phyloP scores from a whole-genome alignment of 2,329 filamentous ascomycete genomes.

The Ambrosiella xylebori region DNA sequence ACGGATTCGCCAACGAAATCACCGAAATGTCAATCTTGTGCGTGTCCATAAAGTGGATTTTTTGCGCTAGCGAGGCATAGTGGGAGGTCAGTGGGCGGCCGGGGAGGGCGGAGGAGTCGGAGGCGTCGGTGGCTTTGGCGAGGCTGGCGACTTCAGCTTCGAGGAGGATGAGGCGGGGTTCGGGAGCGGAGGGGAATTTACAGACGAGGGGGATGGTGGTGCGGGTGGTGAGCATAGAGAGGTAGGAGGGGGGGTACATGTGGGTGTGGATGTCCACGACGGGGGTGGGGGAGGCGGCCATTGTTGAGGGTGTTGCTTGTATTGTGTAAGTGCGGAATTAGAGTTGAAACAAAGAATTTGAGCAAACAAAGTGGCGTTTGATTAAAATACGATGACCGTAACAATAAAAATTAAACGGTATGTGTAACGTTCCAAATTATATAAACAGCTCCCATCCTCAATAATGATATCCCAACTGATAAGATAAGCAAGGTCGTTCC shows the following conservation, averaged over 20 bases:
- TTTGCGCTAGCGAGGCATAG: slow-evolving; percentile 64
- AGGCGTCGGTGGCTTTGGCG: slow-evolving; percentile 29
- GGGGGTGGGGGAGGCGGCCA: slow-evolving; percentile 21
- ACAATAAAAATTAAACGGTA: too few species aligned
- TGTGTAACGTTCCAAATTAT: too few species aligned
- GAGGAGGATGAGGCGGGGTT: slow-evolving; percentile 50
- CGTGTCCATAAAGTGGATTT: slow-evolving; percentile 73
- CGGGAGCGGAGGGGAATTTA: slow-evolving; percentile 37
- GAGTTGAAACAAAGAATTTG: background rate
- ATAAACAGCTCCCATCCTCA: too few species aligned
- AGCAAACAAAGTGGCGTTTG: background rate
- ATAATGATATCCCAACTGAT: too few species aligned
- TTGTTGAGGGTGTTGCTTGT: slow-evolving; percentile 13
- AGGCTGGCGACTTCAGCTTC: slow-evolving; percentile 30
- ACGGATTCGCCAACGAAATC: slow-evolving; percentile 80
- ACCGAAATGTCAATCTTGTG: slow-evolving; percentile 72
- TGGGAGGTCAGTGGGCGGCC: slow-evolving; percentile 70
- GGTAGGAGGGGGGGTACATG: slow-evolving; percentile 50
- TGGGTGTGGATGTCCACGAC: slow-evolving; percentile 54
- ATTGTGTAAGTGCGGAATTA: background rate
- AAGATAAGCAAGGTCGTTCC: too few species aligned
- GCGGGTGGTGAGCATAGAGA: slow-evolving; percentile 41
- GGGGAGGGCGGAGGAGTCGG: slow-evolving; percentile 37
- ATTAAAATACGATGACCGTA: too few species aligned
- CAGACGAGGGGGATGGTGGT: slow-evolving; percentile 53